These are phyloP conservation scores for Penicillium arizonense DNA, from an alignment of 495 filamentous ascomycete genomes.

Conservation along the genomic window DNA sequence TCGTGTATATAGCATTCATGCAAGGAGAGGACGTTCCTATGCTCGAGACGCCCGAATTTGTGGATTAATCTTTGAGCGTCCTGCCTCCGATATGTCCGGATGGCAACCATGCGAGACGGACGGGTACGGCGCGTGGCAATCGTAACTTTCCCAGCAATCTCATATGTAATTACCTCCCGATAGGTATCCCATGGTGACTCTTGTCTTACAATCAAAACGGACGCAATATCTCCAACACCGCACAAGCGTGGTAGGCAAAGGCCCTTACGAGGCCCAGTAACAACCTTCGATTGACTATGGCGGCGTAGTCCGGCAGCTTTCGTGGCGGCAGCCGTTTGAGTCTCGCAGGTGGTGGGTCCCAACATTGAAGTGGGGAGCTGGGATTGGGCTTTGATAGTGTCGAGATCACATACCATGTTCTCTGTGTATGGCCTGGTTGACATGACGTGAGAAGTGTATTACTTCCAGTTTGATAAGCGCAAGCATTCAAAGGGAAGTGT, in stretches of 20 bases:
- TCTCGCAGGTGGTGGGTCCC: background rate
- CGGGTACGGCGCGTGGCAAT: constrained; percentile 7
- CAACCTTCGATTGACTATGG: background rate
- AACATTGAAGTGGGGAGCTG: background rate
- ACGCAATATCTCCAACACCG: background rate
- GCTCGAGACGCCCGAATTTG: constrained; percentile 4
- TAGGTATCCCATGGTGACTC: constrained; percentile 10
- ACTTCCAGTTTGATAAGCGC: background rate
- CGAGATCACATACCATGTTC: constrained; percentile 3
- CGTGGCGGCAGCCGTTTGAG: background rate
- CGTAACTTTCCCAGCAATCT: constrained; percentile 4
- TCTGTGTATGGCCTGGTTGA: background rate
- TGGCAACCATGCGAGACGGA: constrained; percentile 8
- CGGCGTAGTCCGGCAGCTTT: background rate
- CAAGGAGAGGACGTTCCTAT: background rate
- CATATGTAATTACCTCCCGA: constrained; percentile 6
- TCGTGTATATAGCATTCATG: constrained; percentile 3
- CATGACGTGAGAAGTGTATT: background rate
- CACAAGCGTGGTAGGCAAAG: constrained; percentile 1
- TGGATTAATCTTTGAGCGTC: constrained; percentile 5
- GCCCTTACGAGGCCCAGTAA: background rate
- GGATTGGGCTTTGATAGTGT: constrained; percentile 9
- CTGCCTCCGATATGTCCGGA: constrained; percentile 2
- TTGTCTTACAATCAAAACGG: constrained; percentile 5
- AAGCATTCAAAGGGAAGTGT: background rate